phyloP scores from a whole-genome alignment of 2,329 filamentous ascomycete species.

The Lecanicillium sp. region DNA sequence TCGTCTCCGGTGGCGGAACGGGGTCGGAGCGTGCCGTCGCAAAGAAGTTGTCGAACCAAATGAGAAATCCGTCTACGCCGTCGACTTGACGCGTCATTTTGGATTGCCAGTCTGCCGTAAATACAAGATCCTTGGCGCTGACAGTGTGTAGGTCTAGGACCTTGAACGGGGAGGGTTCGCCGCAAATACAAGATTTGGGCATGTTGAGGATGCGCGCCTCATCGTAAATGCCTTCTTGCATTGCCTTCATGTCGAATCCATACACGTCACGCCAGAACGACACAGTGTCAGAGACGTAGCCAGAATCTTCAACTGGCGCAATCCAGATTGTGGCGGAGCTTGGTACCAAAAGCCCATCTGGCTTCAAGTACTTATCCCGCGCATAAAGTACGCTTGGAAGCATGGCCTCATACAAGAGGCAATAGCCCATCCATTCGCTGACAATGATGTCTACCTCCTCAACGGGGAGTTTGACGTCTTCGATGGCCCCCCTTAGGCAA shows the following conservation, averaged over 20 bases:
- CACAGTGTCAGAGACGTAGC: constrained; percentile 70
- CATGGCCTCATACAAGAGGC: constrained; percentile 91
- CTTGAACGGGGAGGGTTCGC: constrained; percentile 58
- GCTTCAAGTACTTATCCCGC: constrained; percentile 75
- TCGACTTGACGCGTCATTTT: constrained; percentile 55
- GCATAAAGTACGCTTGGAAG: constrained; percentile 86
- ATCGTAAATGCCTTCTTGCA: constrained; percentile 75
- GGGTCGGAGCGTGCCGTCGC: constrained; percentile 50
- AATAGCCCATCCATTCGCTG: constrained; percentile 98
- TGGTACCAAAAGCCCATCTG: constrained; percentile 76
- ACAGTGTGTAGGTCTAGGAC: constrained; percentile 70
- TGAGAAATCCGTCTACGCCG: constrained; percentile 73
- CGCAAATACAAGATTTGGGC: constrained; percentile 52
- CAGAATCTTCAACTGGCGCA: constrained; percentile 70
- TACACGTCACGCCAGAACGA: constrained; percentile 89
- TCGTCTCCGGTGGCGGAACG: constrained; percentile 42
- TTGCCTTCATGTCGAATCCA: constrained; percentile 87
- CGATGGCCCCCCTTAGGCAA: constrained; percentile 76
- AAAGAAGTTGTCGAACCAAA: constrained; percentile 97
- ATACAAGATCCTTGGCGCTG: constrained; percentile 64
- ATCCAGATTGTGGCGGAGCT: constrained; percentile 78
- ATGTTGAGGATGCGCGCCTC: constrained; percentile 74
- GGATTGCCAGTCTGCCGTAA: constrained; percentile 60
- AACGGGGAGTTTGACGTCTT: constrained; percentile 74
- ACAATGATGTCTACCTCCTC: constrained; percentile 87